A percentile compares a stretch with the other conserved stretches of the same genome.
Conservation (phyloP, 495 filamentous ascomycete species). For the Arthonia radiata region DNA sequence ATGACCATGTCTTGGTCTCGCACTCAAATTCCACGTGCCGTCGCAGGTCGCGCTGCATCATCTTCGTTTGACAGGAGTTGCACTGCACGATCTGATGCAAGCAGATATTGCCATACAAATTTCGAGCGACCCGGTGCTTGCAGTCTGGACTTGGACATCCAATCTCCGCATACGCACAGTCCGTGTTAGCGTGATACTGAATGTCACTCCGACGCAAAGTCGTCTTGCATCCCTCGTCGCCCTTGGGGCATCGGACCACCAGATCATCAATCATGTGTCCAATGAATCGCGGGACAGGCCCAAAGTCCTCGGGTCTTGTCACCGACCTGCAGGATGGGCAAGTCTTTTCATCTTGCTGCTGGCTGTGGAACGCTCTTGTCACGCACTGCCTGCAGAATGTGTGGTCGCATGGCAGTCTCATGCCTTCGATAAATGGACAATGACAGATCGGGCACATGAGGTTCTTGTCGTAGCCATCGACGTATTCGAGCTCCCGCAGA, state of each 20-base stretch:
- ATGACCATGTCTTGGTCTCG: too few species aligned
- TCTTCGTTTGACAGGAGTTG: slow-evolving; percentile 23
- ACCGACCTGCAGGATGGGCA: slow-evolving; percentile 17
- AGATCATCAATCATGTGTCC: slow-evolving; percentile 52
- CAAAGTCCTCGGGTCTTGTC: slow-evolving; percentile 2
- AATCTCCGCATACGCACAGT: slow-evolving; percentile 42
- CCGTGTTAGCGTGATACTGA: slow-evolving; percentile 46
- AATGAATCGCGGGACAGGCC: slow-evolving; percentile 25
- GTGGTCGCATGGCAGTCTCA: slow-evolving; percentile 50
- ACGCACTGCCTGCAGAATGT: slow-evolving; percentile 56
- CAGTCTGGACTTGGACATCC: slow-evolving; percentile 28
- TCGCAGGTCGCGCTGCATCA: slow-evolving; percentile 36
- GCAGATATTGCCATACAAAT: slow-evolving; percentile 30
- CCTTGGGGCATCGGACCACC: slow-evolving; percentile 43
- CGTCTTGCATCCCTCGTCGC: slow-evolving; percentile 33
- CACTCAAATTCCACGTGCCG: too few species aligned
- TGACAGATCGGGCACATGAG: slow-evolving; percentile 69
- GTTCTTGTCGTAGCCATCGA: slow-evolving; percentile 42
- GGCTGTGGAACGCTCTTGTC: slow-evolving; percentile 7
- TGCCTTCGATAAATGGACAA: slow-evolving; percentile 42
- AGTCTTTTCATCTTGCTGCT: slow-evolving; percentile 2
- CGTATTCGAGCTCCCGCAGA: slow-evolving; percentile 45
- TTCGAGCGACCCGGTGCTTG: slow-evolving; percentile 19
- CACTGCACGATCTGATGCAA: slow-evolving; percentile 30
- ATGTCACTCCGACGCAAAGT: slow-evolving; percentile 39